These are phyloP conservation scores for Alternaria gansuensis DNA, from an alignment of 2,329 filamentous ascomycete genomes.

Conservation along the genomic window DNA sequence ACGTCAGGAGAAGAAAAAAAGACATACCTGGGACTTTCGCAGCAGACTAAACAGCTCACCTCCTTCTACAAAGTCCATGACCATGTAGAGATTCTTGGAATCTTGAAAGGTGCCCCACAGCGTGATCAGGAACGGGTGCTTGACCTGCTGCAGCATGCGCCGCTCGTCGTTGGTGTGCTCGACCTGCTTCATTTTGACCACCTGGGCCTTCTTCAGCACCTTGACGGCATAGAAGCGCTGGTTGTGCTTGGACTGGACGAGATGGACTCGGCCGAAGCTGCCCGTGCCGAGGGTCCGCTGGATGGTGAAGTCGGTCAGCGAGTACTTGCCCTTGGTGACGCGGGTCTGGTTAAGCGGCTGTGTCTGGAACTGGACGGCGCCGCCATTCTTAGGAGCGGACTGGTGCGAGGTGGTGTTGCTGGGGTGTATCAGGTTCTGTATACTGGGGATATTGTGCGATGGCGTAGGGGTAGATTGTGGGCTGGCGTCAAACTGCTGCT, in stretches of 20 bases:
- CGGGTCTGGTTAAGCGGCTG: constrained; percentile 58
- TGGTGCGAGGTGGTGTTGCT: constrained; percentile 45
- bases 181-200: constrained; percentile 99
- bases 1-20: background rate
- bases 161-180: constrained; percentile 99
- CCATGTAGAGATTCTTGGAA: constrained; percentile 96
- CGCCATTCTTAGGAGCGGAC: constrained; percentile 44
- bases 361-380: constrained; percentile 50
- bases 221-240: constrained; percentile 98
- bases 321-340: constrained; percentile 97
- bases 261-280: constrained; percentile 94
- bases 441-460: constrained; percentile 77
- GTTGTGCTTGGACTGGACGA: constrained; percentile 98
- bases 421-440: constrained; percentile 83
- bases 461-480: constrained; percentile 45
- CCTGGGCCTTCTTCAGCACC: constrained; percentile 97
- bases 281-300: constrained; percentile 93
- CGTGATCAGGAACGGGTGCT: constrained; percentile 97
- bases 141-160: constrained; percentile 93
- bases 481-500: constrained; percentile 41
- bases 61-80: constrained; percentile 99
- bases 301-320: constrained; percentile 86
- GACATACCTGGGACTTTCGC: constrained; percentile 73
- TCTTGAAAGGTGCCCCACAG: constrained; percentile 99
- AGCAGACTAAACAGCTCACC: constrained; percentile 96